Conservation (phyloP, 2,329 filamentous ascomycete genomes). For the Alternaria triticimaculans region DNA sequence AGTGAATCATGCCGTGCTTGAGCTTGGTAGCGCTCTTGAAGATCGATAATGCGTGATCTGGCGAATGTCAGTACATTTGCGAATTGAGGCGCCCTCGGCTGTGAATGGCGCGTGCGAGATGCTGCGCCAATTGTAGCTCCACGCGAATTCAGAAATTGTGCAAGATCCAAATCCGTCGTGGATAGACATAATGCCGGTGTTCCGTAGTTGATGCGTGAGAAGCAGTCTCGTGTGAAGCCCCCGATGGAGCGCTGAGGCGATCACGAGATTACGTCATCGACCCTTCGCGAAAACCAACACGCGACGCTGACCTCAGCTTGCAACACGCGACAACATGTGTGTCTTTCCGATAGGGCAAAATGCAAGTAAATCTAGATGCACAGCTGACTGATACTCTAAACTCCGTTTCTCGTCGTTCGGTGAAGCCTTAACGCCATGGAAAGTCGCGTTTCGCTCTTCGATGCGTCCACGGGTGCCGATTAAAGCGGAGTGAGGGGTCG, state of each 20-base stretch:
- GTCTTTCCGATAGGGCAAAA: neutral
- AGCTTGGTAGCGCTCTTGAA: slow-evolving; percentile 11
- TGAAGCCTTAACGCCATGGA: neutral
- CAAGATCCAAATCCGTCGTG: neutral
- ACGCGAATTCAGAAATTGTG: neutral
- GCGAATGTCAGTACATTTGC: neutral
- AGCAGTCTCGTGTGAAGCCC: neutral
- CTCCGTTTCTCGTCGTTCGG: neutral
- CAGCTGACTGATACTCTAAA: neutral
- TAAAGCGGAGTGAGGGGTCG: neutral
- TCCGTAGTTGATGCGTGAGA: neutral
- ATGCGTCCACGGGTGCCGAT: neutral
- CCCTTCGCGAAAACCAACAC: neutral
- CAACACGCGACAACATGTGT: neutral
- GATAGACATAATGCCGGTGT: neutral
- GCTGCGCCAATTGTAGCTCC: neutral
- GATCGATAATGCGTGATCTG: slow-evolving; percentile 14
- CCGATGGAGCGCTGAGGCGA: neutral
- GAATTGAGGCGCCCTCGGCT: neutral
- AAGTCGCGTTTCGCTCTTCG: neutral
- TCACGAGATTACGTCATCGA: neutral
- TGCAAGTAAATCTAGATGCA: neutral
- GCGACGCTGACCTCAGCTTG: neutral
- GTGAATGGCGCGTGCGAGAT: neutral
- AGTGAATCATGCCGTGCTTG: neutral